Conservation (phyloP, 306 rosid genomes). For the Cicer pinnatifidum region DNA sequence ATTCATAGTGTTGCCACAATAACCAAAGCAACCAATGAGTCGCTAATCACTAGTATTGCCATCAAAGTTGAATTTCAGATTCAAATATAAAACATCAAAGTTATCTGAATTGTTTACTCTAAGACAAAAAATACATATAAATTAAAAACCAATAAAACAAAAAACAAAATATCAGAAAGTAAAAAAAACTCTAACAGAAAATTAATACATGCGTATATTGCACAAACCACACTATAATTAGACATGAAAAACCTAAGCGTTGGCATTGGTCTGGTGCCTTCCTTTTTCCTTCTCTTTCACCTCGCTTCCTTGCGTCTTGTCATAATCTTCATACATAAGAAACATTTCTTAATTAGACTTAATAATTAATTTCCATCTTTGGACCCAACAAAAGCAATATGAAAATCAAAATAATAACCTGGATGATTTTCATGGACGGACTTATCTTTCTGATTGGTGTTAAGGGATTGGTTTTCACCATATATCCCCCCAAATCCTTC, state of each 20-base stretch:
- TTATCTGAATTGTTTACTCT: no score
- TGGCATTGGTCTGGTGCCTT: constrained; percentile 58
- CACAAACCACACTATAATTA: neutral
- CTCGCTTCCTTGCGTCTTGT: constrained; percentile 86
- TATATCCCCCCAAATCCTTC: constrained; percentile 90
- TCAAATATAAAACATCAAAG: no score
- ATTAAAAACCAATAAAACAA: neutral
- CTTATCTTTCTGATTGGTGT: constrained; percentile 40
- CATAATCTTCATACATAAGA: constrained; percentile 56
- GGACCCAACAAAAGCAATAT: neutral
- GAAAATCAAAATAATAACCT: constrained; percentile 47
- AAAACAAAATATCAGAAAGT: neutral
- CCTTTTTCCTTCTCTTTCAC: constrained; percentile 88
- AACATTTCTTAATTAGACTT: neutral
- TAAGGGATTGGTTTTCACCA: constrained; percentile 49
- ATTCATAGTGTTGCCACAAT: no score
- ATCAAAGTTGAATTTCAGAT: no score
- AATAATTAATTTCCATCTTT: neutral
- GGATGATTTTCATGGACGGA: constrained; percentile 73
- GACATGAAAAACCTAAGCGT: constrained; percentile 16
- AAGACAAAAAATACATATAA: neutral
- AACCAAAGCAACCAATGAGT: no score
- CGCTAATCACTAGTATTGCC: no score
- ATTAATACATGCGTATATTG: neutral
- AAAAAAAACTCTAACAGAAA: neutral